A percentile compares a stretch with the other conserved stretches of the same genome.
Conservation (phyloP, 805 yeast genomes). For the Teunomyces aglyptinius region DNA sequence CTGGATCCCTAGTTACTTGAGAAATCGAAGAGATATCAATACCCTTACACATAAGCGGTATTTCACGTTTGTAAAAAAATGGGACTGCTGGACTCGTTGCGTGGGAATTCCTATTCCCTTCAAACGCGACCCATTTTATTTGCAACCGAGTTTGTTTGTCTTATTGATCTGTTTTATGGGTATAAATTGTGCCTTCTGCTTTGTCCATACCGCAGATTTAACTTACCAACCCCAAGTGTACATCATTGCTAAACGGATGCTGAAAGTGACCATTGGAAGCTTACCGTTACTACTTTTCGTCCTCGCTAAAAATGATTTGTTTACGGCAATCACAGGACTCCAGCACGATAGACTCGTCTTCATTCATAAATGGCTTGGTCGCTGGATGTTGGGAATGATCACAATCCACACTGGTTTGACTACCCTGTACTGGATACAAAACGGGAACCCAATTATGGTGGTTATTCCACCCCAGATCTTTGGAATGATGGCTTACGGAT, state of each 20-base stretch:
- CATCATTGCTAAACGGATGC: constrained; percentile 42
- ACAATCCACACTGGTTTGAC: constrained; percentile 35
- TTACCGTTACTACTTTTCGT: constrained; percentile 37
- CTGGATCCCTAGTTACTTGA: constrained; percentile 38
- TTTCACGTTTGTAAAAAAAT: constrained; percentile 26
- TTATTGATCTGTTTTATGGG: constrained; percentile 26
- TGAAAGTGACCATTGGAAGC: constrained; percentile 39
- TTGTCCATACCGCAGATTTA: constrained; percentile 35
- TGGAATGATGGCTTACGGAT: constrained; percentile 45
- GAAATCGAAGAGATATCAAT: constrained; percentile 20
- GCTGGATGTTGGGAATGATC: constrained; percentile 35
- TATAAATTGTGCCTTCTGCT: constrained; percentile 27
- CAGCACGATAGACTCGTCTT: constrained; percentile 37
- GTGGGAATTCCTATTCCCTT: constrained; percentile 21
- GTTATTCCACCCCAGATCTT: constrained; percentile 50
- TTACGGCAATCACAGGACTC: constrained; percentile 41
- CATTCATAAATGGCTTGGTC: constrained; percentile 46
- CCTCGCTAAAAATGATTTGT: constrained; percentile 38
- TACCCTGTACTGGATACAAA: constrained; percentile 39
- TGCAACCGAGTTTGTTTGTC: constrained; percentile 43
- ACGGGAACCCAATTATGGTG: constrained; percentile 39
- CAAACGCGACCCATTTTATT: constrained; percentile 19
- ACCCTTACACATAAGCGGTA: constrained; percentile 15
- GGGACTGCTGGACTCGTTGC: constrained; percentile 29
- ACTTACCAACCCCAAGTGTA: constrained; percentile 39